These are phyloP conservation scores for Jamesozyma spencerorum DNA, from an alignment of 805 yeast species.

Conservation along the genomic window DNA sequence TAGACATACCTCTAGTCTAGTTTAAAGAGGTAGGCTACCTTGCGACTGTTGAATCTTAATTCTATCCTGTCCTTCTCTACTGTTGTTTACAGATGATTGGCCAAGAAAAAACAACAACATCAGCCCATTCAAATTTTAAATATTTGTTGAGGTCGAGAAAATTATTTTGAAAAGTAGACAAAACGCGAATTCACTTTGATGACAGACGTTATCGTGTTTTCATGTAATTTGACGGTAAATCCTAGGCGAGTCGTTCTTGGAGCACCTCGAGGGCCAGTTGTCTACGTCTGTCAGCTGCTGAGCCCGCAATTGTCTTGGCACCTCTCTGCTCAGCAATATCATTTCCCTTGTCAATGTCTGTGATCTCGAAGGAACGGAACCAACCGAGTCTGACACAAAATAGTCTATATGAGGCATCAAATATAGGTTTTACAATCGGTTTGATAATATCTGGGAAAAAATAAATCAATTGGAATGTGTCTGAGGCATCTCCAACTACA, in stretches of 20 bases:
- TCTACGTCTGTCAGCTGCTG: slow-evolving; percentile 55
- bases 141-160: too few relatives aligned
- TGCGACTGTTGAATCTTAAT: too few relatives aligned
- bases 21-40: too few relatives aligned
- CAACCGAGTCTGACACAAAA: slow-evolving; percentile 36
- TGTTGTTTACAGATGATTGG: too few relatives aligned
- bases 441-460: slow-evolving; percentile 68
- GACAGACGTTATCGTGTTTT: too few relatives aligned
- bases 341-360: slow-evolving; percentile 65
- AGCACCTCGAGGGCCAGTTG: slow-evolving; percentile 68
- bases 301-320: slow-evolving; percentile 15
- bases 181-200: too few relatives aligned
- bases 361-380: slow-evolving; percentile 54
- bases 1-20: too few relatives aligned
- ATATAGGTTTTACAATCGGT: slow-evolving; percentile 43
- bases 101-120: too few relatives aligned
- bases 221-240: too few relatives aligned
- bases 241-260: slow-evolving; percentile 50
- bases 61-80: too few relatives aligned
- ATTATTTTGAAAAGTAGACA: too few relatives aligned
- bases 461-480: slow-evolving; percentile 71
- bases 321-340: slow-evolving; percentile 55
- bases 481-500: slow-evolving; percentile 72
- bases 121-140: too few relatives aligned
- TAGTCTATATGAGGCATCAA: slow-evolving; percentile 35